Evolutionary conservation across 805 yeast species (phyloP).

Genomic region (Ogataea pilisensis): DNA sequence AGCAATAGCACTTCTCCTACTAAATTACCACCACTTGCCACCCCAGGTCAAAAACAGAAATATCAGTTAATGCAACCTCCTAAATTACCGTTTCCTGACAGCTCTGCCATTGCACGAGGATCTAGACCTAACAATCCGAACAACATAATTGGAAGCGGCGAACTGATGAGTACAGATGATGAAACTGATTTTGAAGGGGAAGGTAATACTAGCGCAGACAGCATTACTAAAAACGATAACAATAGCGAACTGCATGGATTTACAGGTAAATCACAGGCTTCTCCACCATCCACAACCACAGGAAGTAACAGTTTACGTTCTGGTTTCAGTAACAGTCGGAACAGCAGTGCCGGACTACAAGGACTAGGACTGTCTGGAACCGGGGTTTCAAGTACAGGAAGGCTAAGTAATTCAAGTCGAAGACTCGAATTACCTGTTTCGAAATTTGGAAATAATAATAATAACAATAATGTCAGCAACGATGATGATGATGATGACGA

Average conservation of each 20-base stretch:
- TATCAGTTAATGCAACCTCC: neutral
- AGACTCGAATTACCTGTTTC: too few relatives aligned
- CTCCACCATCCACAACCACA: slow-evolving; percentile 10
- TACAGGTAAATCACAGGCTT: too few relatives aligned
- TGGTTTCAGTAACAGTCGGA: slow-evolving; percentile 1
- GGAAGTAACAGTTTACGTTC: slow-evolving; percentile 4
- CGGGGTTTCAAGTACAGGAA: neutral
- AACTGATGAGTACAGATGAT: neutral
- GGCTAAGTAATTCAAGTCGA: too few relatives aligned
- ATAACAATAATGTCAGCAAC: slow-evolving; percentile 4
- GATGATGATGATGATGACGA: slow-evolving; percentile 28
- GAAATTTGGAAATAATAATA: too few relatives aligned
- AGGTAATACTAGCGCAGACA: neutral
- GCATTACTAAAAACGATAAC: too few relatives aligned
- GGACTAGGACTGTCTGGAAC: slow-evolving; percentile 13
- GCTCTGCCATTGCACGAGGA: too few relatives aligned
- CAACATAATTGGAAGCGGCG: neutral
- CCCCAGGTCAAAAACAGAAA: neutral
- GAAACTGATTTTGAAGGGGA: slow-evolving; percentile 3
- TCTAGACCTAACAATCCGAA: too few relatives aligned
- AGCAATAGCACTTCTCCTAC: slow-evolving; percentile 1
- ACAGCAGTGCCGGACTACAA: slow-evolving; percentile 6
- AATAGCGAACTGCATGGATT: too few relatives aligned
- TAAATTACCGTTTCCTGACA: neutral
- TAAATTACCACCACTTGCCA: neutral